Evolutionary conservation across 257 asterid genomes (phyloP), one percentile per base, ranked within the genome.

Genomic region (Solanum sejunctum): DNA sequence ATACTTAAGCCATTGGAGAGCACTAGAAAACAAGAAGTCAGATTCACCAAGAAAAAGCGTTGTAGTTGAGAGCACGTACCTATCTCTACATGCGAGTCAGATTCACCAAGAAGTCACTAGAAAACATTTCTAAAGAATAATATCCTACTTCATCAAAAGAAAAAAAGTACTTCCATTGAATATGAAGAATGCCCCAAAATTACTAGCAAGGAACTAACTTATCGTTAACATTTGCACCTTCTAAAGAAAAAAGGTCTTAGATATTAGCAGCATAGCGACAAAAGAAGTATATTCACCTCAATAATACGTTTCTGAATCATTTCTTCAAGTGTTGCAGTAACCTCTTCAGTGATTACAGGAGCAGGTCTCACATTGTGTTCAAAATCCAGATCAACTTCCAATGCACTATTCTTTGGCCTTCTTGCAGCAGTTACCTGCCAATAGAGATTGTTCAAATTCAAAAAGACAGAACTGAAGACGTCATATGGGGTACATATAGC

Each of bases 341-440:
- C 92, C 90, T 95, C 95, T 85, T 91, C 97, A 5, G 99, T 97
- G 86, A 92, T 93, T 83, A 91, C 97, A 49, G 98, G 98, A 73
- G 97, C 91, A 86, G 98, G 99, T 90, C 95, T 91, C 82, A 91
- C 96, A 88, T 95, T 95, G 88, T 94, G 99, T 84, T 95, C 98
- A 86, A 97, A 97, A 89, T 97, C 98, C 80, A 95, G 88, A 87
- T 92, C 96, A 87, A 91, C 97, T 90, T 94, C 98, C 88, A 97
- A 87, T 11, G 98, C 99, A 92, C 98, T 97, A 85, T 97, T 97
- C 88, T 93, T 93, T 51, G 97, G 95, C 85, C 98, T 92, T 90
- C 93, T 94, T 81, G 91, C 89, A 88, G 99, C 98, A 87, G 95
- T 93, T 75, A 97, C 92, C 98, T 97, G 90, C 78, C 70, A 91